Conservation (phyloP, 169 alveolate species). For the Plasmodium chabaudi region DNA sequence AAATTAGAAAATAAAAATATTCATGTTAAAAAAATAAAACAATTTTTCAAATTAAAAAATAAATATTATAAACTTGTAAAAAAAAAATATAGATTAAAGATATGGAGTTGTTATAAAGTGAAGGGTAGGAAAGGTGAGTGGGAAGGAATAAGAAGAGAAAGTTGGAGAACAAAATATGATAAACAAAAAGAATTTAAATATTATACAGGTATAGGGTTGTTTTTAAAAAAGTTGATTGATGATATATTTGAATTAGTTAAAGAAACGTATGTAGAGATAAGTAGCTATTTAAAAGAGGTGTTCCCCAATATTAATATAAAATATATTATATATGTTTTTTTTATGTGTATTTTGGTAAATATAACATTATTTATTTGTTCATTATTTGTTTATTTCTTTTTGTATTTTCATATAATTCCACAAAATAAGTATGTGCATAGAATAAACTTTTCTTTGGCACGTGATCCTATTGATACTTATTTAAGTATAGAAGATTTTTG, state of each 20-base stretch:
- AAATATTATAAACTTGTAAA: constrained; percentile 9
- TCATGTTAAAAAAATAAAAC: constrained; percentile 4
- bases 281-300: background rate
- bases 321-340: constrained; percentile 13
- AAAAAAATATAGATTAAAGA: constrained; percentile 5
- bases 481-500: background rate
- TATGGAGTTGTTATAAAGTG: constrained; percentile 6
- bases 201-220: background rate
- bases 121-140: background rate
- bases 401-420: constrained; percentile 49
- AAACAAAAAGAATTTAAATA: constrained; percentile 1
- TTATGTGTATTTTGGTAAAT: constrained; percentile 26
- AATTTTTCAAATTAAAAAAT: constrained; percentile 45
- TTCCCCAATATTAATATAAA: constrained; percentile 33
- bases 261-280: constrained; percentile 6
- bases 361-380: constrained; percentile 24
- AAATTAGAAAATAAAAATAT: background rate
- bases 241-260: background rate
- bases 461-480: constrained; percentile 50
- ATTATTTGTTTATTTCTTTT: constrained; percentile 27
- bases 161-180: background rate
- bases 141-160: no score
- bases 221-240: no score
- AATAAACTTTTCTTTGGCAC: constrained; percentile 22
- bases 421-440: constrained; percentile 48